Evolutionary conservation across 1,139 yeast species (phyloP), one percentile per base, ranked within the genome.

Genomic region (Kodamaea fungicola): DNA sequence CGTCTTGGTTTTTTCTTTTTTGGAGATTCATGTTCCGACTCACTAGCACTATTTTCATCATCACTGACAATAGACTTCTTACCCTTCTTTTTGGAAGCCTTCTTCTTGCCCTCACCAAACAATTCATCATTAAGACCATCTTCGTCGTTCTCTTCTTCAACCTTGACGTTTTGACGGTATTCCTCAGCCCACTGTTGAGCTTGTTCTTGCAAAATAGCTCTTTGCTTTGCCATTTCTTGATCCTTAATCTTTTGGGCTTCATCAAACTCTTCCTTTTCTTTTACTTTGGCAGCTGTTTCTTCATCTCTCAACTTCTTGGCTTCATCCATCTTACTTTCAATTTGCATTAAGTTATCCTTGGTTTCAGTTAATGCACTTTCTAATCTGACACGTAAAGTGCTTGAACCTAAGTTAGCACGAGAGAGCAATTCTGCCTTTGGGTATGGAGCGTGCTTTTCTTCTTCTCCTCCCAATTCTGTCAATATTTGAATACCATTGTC

Each of bases 371-470:
- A 66, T 23, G 83, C 80, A 41, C 82, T 75, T 47, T 76, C 84
- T 43, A 92, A 71, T 54, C 90, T 83, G 42, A 76, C 79, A 45
- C 78, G 70, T 54, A 90, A 71, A 0, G 96, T 85, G 40, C 80
- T 79, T 30, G 80, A 73, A 52, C 96, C 97, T 74, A 88, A 77
- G 46, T 77, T 78, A 12, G 94, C 94, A 63, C 97, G 81, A 43
- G 88, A 83, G 52, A 80, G 83, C 50, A 94, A 69, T 45, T 90
- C 97, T 16, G 78, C 78, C 33, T 78, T 76, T 9, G 94, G 82
- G 62, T 80, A 83, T 40, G 96, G 90, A 16, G 94, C 79, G 50
- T 76, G 67, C 41, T 69, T 66, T 32, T 69, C 76, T 8, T 74
- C 77, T 4, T 64, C 71, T 1, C 66, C 55, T 0, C 88, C 73